These are phyloP conservation scores for Coriolopsis trogii DNA, from an alignment of 1,284 basidiomycete species.

Conservation along the genomic window DNA sequence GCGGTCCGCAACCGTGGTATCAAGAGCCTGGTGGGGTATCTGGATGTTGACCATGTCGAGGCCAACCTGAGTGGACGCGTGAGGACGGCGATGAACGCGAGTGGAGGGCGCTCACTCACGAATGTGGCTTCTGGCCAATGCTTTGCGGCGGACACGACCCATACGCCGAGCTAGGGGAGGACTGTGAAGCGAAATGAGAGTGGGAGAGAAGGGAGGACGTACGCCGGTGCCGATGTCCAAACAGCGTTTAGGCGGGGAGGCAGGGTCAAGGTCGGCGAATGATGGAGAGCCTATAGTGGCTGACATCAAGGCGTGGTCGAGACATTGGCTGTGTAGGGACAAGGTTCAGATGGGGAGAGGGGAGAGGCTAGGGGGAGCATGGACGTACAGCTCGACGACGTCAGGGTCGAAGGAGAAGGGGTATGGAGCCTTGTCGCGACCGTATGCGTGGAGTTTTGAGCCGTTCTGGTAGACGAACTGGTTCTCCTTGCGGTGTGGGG, in stretches of 20 bases:
- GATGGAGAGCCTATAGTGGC: constrained; percentile 54
- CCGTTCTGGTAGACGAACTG: constrained; percentile 62
- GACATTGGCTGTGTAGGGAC: constrained; percentile 47
- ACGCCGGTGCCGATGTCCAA: constrained; percentile 77
- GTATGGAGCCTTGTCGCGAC: constrained; percentile 73
- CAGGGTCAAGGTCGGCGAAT: constrained; percentile 53
- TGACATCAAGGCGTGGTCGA: constrained; percentile 57
- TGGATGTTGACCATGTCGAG: constrained; percentile 77
- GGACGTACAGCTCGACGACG: constrained; percentile 65
- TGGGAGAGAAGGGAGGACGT: constrained; percentile 29
- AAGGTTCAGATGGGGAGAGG: neutral
- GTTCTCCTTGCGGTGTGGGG: constrained; percentile 63
- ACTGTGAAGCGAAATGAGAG: constrained; percentile 1
- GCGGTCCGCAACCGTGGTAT: constrained; percentile 50
- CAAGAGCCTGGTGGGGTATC: constrained; percentile 53
- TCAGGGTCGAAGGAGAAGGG: constrained; percentile 68
- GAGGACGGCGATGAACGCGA: neutral
- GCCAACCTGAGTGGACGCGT: constrained; percentile 53
- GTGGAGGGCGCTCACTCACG: constrained; percentile 43
- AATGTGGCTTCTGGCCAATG: constrained; percentile 69
- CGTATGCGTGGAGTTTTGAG: constrained; percentile 64
- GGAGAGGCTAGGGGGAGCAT: neutral
- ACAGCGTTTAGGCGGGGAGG: constrained; percentile 46
- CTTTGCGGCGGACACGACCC: constrained; percentile 74
- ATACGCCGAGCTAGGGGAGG: constrained; percentile 58